Percentiles rank a stretch among this genome's conserved stretches.
These are phyloP conservation scores for Spatholobus suberectus DNA, from an alignment of 306 rosid species.

Conservation along the genomic window DNA sequence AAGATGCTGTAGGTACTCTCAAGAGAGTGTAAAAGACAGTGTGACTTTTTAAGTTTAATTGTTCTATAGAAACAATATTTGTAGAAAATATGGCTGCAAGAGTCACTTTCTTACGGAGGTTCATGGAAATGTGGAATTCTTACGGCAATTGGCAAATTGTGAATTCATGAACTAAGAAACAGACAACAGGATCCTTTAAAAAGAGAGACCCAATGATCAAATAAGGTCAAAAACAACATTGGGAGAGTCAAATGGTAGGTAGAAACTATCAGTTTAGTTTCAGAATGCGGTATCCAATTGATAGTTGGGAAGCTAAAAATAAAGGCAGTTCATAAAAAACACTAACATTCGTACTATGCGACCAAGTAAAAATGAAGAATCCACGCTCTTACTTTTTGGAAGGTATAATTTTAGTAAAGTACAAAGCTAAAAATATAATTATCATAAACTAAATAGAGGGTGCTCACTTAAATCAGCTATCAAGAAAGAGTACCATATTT, in stretches of 20 bases:
- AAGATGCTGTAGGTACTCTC: neutral
- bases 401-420: neutral
- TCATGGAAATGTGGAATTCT: neutral
- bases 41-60: neutral
- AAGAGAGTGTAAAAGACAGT: neutral
- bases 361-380: too few species aligned
- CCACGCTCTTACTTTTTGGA: constrained; percentile 6
- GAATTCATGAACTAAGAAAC: constrained; percentile 1
- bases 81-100: constrained; percentile 10
- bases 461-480: constrained; percentile 5
- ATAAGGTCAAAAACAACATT: too few species aligned
- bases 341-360: neutral
- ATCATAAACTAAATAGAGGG: constrained; percentile 2
- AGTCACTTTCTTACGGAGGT: constrained; percentile 29
- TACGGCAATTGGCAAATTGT: neutral
- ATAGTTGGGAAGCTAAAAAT: neutral
- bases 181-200: too few species aligned
- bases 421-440: constrained; percentile 12
- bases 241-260: too few species aligned
- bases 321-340: constrained; percentile 11
- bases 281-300: neutral
- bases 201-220: too few species aligned
- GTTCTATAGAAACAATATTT: neutral
- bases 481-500: constrained; percentile 28
- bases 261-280: neutral